phyloP scores from a whole-genome alignment of 2,329 filamentous ascomycete genomes.

The Exophiala alcalophila region DNA sequence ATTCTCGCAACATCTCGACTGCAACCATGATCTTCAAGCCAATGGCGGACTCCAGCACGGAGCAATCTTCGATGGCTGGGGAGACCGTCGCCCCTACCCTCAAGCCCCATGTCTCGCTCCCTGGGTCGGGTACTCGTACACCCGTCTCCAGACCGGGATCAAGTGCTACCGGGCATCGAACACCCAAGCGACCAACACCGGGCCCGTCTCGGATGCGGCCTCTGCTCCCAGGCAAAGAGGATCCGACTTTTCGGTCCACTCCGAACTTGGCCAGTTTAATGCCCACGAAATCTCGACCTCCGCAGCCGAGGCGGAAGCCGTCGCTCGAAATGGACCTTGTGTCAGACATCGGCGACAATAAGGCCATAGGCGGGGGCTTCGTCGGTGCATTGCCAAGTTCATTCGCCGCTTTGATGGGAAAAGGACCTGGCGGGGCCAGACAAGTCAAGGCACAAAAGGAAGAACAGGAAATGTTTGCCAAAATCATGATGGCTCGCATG shows the following conservation, averaged over 20 bases:
- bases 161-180: slow-evolving; percentile 37
- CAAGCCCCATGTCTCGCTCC: slow-evolving; percentile 17
- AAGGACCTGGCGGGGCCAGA: slow-evolving; percentile 63
- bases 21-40: slow-evolving; percentile 85
- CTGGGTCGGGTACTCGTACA: slow-evolving; percentile 30
- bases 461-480: slow-evolving; percentile 67
- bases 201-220: slow-evolving; percentile 52
- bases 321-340: slow-evolving; percentile 71
- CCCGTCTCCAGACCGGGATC: slow-evolving; percentile 26
- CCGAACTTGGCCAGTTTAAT: slow-evolving; percentile 56
- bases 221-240: slow-evolving; percentile 51
- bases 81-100: slow-evolving; percentile 3
- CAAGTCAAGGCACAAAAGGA: slow-evolving; percentile 41
- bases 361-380: slow-evolving; percentile 59
- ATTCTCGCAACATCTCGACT: slow-evolving; percentile 72
- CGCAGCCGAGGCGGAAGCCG: slow-evolving; percentile 47
- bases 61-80: slow-evolving; percentile 16
- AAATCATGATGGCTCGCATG: slow-evolving; percentile 84
- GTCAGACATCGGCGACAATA: slow-evolving; percentile 67
- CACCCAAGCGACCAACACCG: slow-evolving; percentile 42
- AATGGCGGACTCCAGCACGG: slow-evolving; percentile 36
- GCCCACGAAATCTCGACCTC: slow-evolving; percentile 39
- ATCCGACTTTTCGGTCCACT: slow-evolving; percentile 50
- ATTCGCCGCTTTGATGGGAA: slow-evolving; percentile 77
- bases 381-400: slow-evolving; percentile 66